Percentiles rank a stretch among this genome's conserved stretches.
These are phyloP conservation scores for Irpex rosettiformis DNA, from an alignment of 1,284 basidiomycete genomes.

Conservation along the genomic window DNA sequence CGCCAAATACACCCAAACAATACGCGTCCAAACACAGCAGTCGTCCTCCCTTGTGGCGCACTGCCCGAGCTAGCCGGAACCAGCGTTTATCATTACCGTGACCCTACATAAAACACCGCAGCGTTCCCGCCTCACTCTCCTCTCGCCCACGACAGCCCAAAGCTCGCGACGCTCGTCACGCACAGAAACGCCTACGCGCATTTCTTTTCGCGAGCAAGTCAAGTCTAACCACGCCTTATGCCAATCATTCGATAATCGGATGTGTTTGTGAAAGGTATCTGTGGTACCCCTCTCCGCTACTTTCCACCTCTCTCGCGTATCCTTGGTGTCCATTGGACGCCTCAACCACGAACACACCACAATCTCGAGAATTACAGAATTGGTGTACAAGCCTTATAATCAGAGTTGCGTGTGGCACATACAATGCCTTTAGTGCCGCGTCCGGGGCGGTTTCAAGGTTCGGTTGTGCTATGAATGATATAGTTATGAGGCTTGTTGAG, in stretches of 20 bases:
- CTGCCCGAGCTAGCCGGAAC: background rate
- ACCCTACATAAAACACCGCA: constrained; percentile 29
- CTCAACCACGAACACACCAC: too few relatives aligned
- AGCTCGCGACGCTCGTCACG: constrained; percentile 1
- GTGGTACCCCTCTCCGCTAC: background rate
- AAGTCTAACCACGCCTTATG: constrained; percentile 26
- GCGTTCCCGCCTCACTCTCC: constrained; percentile 34
- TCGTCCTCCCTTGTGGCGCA: background rate
- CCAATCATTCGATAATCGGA: constrained; percentile 26
- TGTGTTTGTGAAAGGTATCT: background rate
- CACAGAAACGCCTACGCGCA: constrained; percentile 1
- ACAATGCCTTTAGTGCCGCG: too few relatives aligned
- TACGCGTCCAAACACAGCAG: background rate
- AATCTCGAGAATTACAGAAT: too few relatives aligned
- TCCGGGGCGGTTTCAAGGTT: too few relatives aligned
- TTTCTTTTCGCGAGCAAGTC: constrained; percentile 32
- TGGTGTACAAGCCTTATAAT: too few relatives aligned
- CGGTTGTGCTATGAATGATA: too few relatives aligned
- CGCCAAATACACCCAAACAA: background rate
- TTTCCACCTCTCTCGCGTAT: too few relatives aligned
- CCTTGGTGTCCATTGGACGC: too few relatives aligned
- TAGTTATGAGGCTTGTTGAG: too few relatives aligned
- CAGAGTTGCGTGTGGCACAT: too few relatives aligned
- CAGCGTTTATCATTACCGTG: too few relatives aligned
- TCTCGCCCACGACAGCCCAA: constrained; percentile 33